These are phyloP conservation scores for Carex littledalei DNA, from an alignment of 176 grass and related monocot genomes.

Conservation along the genomic window DNA sequence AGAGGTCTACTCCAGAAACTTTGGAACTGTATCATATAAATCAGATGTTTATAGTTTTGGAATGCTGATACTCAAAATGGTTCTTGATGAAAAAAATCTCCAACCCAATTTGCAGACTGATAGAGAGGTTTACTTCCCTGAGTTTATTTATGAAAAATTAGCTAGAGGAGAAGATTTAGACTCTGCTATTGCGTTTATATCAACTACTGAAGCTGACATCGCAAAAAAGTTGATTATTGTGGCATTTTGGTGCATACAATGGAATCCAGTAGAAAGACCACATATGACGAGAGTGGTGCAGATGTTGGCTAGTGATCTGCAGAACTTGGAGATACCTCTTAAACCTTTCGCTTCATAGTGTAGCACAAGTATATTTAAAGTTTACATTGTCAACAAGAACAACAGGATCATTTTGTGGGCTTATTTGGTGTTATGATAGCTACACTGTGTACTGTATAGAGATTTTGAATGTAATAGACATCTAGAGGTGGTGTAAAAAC, in stretches of 20 bases:
- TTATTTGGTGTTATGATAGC: too few relatives aligned
- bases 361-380: neutral
- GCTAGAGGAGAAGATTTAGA: neutral
- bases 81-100: constrained; percentile 23
- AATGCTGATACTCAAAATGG: constrained; percentile 56
- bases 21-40: constrained; percentile 37
- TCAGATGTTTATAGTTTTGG: constrained; percentile 46
- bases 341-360: constrained; percentile 30
- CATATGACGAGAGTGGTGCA: constrained; percentile 33
- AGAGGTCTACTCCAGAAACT: constrained; percentile 40
- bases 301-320: constrained; percentile 22
- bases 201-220: constrained; percentile 8
- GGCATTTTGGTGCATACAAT: constrained; percentile 42
- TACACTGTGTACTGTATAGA: too few relatives aligned
- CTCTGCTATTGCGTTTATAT: neutral
- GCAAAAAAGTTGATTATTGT: constrained; percentile 34
- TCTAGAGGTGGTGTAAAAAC: too few relatives aligned
- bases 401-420: neutral
- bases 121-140: constrained; percentile 31
- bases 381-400: neutral
- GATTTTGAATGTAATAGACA: too few relatives aligned
- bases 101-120: neutral
- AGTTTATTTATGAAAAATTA: constrained; percentile 27
- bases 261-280: constrained; percentile 12
- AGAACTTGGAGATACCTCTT: constrained; percentile 13